Base-by-base conservation (phyloP, 2,329 filamentous ascomycete species). In the Helicocarpus griseus region DNA sequence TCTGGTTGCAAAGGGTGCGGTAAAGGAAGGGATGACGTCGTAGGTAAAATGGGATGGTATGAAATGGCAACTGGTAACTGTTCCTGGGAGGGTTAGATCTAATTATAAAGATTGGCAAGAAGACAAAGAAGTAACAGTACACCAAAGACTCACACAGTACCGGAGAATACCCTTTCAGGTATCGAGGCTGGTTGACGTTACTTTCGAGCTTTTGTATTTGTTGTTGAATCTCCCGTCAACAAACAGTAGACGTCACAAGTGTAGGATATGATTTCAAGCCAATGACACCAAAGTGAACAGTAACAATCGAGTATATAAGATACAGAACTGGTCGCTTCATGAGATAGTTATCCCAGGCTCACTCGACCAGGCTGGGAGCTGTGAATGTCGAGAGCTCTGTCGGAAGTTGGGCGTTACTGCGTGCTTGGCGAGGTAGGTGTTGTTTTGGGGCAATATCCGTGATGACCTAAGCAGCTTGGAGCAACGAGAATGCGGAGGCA, bases 381-480 rank as follows among this genome's bases (percentile, higher is more conserved):
- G 31, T 24, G 31, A 35, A 26, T 36, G 19, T 35, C 24, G 19
- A 3, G 21, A 36, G 21, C 45, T 47, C 43, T 9, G 29, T 11
- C 19, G 45, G 45, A 36, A 22, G 29, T 26, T 24, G 6, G 13
- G 17, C 17, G 41, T 43, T 43, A 24, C 40, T 19, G 7, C 11
- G 7, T 8, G 29, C 13, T 31, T 3, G 7, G 29, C 36, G 14
- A n/a, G 36, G 36, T n/a, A 19, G 8, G 8, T 19, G 2, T n/a
- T 39, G 4, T 7, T 46, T 22, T 21, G 38, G 44, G 29, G n/a
- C n/a, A n/a, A 19, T 28, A 28, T n/a, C 19, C 7, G 17, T 38
- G 45, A 47, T 47, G 31, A 38, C 45, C 45, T 47, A 47, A 47
- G 35, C 45, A 36, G 40, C n/a, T 28, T 43, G 8, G 11, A 5